Evolutionary conservation across 169 alveolate genomes (phyloP), one percentile per base, ranked within the genome.

Genomic region (Cryptosporidium tyzzeri): DNA sequence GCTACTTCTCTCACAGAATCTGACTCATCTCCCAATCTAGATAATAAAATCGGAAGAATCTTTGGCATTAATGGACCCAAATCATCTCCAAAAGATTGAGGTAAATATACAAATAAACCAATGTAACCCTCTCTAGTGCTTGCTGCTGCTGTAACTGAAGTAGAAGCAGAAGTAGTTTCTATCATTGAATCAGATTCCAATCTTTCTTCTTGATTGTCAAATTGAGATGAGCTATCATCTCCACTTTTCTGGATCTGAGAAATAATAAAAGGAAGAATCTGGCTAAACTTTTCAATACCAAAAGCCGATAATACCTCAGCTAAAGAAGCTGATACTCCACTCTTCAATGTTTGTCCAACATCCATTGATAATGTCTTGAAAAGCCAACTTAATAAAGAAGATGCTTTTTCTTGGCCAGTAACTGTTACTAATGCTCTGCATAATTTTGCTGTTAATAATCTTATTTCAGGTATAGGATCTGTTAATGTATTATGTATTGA

Each of bases 51-150:
- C 0, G 91, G 92, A 44, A 93, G 61, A 3, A 91, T 92, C 33
- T 55, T 69, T n/a, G 93, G 94, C 33, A 94, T 84, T 62, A 84
- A 80, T 18, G 80, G 85, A 16, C 93, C 85, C 53, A 85, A 44
- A 0, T n/a, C 68, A 9, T 73, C 91, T 2, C 92, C 91, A 91
- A 93, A 92, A 10, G 94, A 86, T 4, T 53, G 71, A 1, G 96
- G 96, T 45, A 94, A 59, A 68, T 70, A 94, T 21, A 91, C 93
- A 62, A 94, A 93, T 39, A 94, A 68, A 0, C 96, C 96, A 31
- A 93, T 59, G 92, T 86, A 94, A 16, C 96, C 96, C 68, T 92
- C 94, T 29, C 91, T 73, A 8, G 23, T 26, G 70, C 65, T 53
- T 3, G 62, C 37, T 14, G 75, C 39, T 9, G 73, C 16, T 3